Percentiles rank a stretch among this genome's conserved stretches.
Evolutionary conservation across 257 asterid species (phyloP).

Genomic region (Mitragyna speciosa): DNA sequence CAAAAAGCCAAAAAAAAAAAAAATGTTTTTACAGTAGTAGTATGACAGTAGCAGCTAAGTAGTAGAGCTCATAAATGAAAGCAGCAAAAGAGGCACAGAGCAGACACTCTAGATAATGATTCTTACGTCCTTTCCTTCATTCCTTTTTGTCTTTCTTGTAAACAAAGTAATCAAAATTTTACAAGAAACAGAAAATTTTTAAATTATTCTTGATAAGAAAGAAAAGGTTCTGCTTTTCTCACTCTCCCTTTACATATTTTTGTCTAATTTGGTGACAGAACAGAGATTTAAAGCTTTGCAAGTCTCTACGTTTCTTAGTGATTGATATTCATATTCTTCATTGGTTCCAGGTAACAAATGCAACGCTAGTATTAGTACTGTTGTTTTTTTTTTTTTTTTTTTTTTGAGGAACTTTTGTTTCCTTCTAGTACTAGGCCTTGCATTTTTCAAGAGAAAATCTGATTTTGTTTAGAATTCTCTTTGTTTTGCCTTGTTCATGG

Average conservation of each 20-base stretch:
- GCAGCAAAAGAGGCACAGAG: not conserved
- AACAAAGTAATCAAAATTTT: constrained; percentile 7
- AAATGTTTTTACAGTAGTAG: not conserved
- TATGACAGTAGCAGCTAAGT: not conserved
- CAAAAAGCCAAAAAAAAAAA: not conserved
- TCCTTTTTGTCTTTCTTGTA: constrained; percentile 3
- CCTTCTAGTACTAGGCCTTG: not conserved
- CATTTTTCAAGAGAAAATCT: not conserved
- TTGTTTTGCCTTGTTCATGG: not conserved
- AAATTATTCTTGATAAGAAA: not conserved
- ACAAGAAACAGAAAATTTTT: no score
- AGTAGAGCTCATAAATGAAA: not conserved
- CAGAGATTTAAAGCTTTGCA: not conserved
- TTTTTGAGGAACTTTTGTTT: not conserved
- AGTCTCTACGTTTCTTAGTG: not conserved
- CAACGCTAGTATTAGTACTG: not conserved
- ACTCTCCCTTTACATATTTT: not conserved
- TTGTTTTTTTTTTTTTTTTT: no score
- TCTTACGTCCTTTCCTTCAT: not conserved
- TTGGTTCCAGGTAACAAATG: not conserved
- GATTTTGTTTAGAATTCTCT: not conserved
- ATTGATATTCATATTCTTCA: not conserved
- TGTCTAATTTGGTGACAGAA: not conserved
- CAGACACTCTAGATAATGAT: not conserved
- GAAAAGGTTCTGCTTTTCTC: not conserved